Conservation (phyloP, 2,329 filamentous ascomycete species). For the Fusarium nygamai region DNA sequence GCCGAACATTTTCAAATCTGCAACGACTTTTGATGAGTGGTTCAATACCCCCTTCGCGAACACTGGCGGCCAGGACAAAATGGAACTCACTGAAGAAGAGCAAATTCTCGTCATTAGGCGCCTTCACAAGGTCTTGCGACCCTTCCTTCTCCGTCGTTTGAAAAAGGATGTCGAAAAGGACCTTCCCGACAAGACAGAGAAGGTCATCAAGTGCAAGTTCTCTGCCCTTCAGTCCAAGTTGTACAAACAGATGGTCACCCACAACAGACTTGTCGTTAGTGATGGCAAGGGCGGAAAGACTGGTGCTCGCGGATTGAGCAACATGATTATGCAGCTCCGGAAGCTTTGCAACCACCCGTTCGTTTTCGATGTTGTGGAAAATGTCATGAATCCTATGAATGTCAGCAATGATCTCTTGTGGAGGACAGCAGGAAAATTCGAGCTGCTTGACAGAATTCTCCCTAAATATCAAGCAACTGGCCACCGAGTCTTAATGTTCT, state of each 20-base stretch:
- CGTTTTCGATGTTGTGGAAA: constrained; percentile 97
- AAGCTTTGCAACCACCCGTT: constrained; percentile 99
- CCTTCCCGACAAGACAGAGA: constrained; percentile 97
- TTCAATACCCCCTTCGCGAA: constrained; percentile 99
- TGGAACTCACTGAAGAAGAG: constrained; percentile 99
- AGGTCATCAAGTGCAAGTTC: constrained; percentile 99
- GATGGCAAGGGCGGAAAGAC: constrained; percentile 97
- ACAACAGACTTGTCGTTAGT: constrained; percentile 93
- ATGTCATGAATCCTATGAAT: constrained; percentile 92
- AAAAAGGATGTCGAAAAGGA: constrained; percentile 99
- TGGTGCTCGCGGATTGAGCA: constrained; percentile 92
- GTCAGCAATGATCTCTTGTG: constrained; percentile 93
- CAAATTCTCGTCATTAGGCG: constrained; percentile 97
- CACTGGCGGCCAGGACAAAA: constrained; percentile 96
- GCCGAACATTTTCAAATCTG: constrained; percentile 98
- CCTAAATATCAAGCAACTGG: constrained; percentile 93
- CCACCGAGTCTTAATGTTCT: constrained; percentile 99
- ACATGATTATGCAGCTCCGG: constrained; percentile 99
- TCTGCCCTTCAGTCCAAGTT: constrained; percentile 92
- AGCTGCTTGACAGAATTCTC: constrained; percentile 88
- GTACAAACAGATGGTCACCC: constrained; percentile 96
- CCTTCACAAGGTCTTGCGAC: constrained; percentile 95
- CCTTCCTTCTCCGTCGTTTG: constrained; percentile 95
- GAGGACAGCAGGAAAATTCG: constrained; percentile 97
- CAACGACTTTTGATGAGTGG: constrained; percentile 99